phyloP scores from a whole-genome alignment of 768 basidiomycete species.

The Trichaptum fuscoviolaceum region DNA sequence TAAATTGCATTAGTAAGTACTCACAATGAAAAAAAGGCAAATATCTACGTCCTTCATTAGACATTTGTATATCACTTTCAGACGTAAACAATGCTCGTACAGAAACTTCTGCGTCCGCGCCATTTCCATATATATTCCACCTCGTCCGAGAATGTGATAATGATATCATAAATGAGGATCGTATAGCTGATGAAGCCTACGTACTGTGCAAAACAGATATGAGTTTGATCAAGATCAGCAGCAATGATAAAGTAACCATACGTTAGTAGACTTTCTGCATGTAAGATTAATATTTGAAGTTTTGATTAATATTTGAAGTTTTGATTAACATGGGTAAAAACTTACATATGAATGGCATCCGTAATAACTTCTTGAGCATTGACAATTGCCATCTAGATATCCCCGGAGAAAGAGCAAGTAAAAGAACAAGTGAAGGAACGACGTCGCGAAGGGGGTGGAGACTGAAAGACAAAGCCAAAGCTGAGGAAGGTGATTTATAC shows the following conservation, averaged over 20 bases:
- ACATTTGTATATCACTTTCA: no score
- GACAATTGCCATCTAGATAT: not conserved
- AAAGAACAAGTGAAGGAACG: no score
- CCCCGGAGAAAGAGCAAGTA: no score
- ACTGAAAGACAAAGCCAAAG: no score
- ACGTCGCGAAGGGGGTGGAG: no score
- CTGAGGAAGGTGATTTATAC: no score
- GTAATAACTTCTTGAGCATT: not conserved
- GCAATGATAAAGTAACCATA: not conserved
- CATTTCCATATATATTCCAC: conserved; percentile 15
- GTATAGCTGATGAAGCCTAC: conserved; percentile 49
- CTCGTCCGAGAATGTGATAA: conserved; percentile 47
- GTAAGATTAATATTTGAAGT: not conserved
- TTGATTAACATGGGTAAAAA: not conserved
- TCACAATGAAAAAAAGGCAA: conserved; percentile 3
- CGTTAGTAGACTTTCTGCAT: not conserved
- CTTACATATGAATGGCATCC: not conserved
- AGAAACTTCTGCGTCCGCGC: not conserved
- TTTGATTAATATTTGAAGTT: not conserved
- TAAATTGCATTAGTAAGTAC: not conserved
- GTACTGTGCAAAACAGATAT: conserved; percentile 27
- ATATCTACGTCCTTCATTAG: not conserved
- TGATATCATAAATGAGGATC: conserved; percentile 50
- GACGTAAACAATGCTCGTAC: not conserved
- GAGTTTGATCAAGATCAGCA: not conserved